Base-by-base conservation (phyloP, 2,329 filamentous ascomycete species). In the Thielaviopsis punctulata region DNA sequence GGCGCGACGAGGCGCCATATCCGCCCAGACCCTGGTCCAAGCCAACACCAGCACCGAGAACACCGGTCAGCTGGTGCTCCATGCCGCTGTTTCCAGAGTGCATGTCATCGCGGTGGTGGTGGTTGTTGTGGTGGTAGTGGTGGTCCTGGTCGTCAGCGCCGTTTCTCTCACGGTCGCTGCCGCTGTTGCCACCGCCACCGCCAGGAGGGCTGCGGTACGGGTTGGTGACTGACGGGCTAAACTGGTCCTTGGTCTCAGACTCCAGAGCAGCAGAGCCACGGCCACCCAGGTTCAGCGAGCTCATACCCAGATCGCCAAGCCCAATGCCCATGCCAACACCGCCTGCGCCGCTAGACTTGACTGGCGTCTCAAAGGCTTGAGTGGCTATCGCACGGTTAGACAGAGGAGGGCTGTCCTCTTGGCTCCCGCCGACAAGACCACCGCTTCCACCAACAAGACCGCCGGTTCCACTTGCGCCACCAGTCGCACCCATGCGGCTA, bases 211-310 rank as follows among this genome's bases (percentile, higher is more conserved):
- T 96, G 57, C 89, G 86, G 63, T 92, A 98, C 1, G 92, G 92
- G 62, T 98, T 98, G 2, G 92, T 96, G 61, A 94, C 86, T 0
- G 89, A 92, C 10, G 92, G 92, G 63, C 90, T 96, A 62, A 86
- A 77, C 0, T 85, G 83, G 54, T 87, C 85, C 57, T 81, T 72
- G n/a, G 27, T 33, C 7, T 50, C 44, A 44, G 23, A 24, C n/a
- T 72, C 71, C 44, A 65, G 68, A 52, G 79, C 74, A 36, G 77
- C 73, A 48, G 79, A 71, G 49, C 73, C 73, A 41, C 30, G 30
- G 30, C 30, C 30, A 65, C 63, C 79, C 62, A 70, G 72, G 66
- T 66, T 76, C 59, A 75, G 70, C 59, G 76, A 76, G 13, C 75
- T 69, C 74, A 82, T 79, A 45, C 78, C 77, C 59, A 82, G 79